These are phyloP conservation scores for Avena sativa DNA, from an alignment of 176 grass and related monocot genomes.

Conservation along the genomic window DNA sequence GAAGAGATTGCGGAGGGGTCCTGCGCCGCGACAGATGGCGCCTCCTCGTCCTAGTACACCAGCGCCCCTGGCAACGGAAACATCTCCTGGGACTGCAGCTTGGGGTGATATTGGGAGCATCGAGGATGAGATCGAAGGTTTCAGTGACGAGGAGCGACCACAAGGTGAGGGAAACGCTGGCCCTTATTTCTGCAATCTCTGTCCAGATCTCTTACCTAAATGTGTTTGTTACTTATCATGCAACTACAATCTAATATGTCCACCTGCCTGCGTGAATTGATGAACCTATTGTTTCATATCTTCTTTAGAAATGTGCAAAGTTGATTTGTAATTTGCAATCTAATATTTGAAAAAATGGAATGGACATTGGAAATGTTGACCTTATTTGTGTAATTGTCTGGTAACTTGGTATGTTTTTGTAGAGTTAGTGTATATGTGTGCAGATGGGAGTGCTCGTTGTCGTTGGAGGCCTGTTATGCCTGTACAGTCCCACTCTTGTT, in stretches of 20 bases:
- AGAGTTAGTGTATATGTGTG: background rate
- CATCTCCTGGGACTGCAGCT: conserved; percentile 13
- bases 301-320: background rate
- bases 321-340: background rate
- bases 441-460: background rate
- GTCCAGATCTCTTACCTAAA: conserved; percentile 1
- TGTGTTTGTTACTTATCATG: background rate
- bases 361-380: background rate
- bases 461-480: background rate
- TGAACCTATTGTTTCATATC: background rate
- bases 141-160: conserved; percentile 56
- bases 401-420: background rate
- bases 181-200: background rate
- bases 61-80: background rate
- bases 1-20: conserved; percentile 65
- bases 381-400: background rate
- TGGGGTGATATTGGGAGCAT: conserved; percentile 28
- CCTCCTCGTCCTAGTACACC: conserved; percentile 27
- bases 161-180: conserved; percentile 40
- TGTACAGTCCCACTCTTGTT: background rate
- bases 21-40: conserved; percentile 10
- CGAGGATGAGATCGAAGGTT: conserved; percentile 72
- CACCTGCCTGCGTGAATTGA: background rate
- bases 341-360: background rate
- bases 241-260: conserved; percentile 12